Evolutionary conservation across 2,329 filamentous ascomycete species (phyloP), one percentile per base, ranked within the genome.

Genomic region (Diaporthe ampelina): DNA sequence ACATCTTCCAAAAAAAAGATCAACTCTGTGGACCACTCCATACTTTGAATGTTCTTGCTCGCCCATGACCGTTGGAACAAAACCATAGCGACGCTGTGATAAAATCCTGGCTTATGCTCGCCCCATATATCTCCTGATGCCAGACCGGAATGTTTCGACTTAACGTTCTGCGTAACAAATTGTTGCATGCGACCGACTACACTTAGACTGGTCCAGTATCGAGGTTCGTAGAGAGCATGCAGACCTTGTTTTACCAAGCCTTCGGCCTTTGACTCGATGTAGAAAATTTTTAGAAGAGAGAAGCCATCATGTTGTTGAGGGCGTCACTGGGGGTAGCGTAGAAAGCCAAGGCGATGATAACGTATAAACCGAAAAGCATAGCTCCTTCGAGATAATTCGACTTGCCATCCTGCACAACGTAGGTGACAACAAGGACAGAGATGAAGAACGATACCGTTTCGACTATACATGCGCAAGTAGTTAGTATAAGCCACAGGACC

Each of bases 381-480:
- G 93, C 93, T 58, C 94, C 94, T 82, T 96, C 94, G 29, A 96
- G 89, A 78, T 96, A 96, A 83, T 96, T 97, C 19, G 92, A 94
- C 83, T 94, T 94, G 79, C 94, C 94, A 80, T 96, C 94, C 80
- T 94, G 92, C 57, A 95, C 92, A 3, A 90, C 93, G 83, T 91
- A 95, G 73, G 90, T 94, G 45, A 95, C 93, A 43, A 95, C 92
- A 56, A 95, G 83, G 2, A 94, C 92, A 13, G 92, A 93, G 70
- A 95, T 87, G 73, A 93, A 94, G 82, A 95, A 95, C 0, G 93
- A 90, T 54, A 95, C 91, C 0, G 93, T 95, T 85, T 95, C 92
- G 79, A 95, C 88, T 89, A 68, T 3, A 43, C 9, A 71, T 80
- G 52, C 45, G 29, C 68, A 35, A 80, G 78, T 40, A 54, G 19